Percentiles rank a stretch among this genome's conserved stretches.
phyloP scores from a whole-genome alignment of 805 yeast genomes.

The Blastobotrys robertii region DNA sequence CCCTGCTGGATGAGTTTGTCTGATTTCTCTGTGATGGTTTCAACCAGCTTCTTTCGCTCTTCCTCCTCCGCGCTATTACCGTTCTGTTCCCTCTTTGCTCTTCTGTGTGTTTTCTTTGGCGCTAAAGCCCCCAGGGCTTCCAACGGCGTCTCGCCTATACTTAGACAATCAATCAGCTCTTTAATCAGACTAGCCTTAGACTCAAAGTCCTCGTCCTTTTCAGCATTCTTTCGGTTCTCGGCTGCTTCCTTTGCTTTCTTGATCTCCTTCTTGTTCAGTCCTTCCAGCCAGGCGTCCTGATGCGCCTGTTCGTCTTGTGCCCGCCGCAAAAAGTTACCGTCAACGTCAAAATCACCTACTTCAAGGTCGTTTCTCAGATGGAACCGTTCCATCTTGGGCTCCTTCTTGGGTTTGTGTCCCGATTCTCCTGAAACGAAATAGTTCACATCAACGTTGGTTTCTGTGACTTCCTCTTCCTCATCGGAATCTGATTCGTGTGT shows the following conservation, averaged over 20 bases:
- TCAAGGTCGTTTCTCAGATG: conserved; percentile 45
- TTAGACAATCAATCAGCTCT: conserved; percentile 35
- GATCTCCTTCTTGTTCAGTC: conserved; percentile 30
- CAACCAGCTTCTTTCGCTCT: conserved; percentile 23
- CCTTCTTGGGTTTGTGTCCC: conserved; percentile 6
- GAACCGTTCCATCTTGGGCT: conserved; percentile 52
- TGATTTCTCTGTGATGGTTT: conserved; percentile 38
- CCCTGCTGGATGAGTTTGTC: conserved; percentile 34
- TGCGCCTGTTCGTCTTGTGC: conserved; percentile 29
- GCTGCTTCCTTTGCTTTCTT: conserved; percentile 30
- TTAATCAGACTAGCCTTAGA: conserved; percentile 21
- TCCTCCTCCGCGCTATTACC: conserved; percentile 9
- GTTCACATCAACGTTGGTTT: conserved; percentile 13
- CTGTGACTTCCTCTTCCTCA: conserved; percentile 13
- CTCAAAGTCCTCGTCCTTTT: conserved; percentile 7
- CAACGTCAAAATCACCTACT: conserved; percentile 51
- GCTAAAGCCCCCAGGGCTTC: conserved; percentile 42
- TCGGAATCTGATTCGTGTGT: conserved; percentile 22
- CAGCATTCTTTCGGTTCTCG: conserved; percentile 17
- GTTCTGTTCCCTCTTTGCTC: neutral
- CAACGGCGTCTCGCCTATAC: conserved; percentile 51
- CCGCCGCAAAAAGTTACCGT: conserved; percentile 46
- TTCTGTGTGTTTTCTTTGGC: conserved; percentile 16
- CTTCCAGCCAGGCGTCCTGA: conserved; percentile 34
- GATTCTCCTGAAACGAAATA: conserved; percentile 14